Conservation (phyloP, 1,284 basidiomycete species). For the Moesziomyces sp. region DNA sequence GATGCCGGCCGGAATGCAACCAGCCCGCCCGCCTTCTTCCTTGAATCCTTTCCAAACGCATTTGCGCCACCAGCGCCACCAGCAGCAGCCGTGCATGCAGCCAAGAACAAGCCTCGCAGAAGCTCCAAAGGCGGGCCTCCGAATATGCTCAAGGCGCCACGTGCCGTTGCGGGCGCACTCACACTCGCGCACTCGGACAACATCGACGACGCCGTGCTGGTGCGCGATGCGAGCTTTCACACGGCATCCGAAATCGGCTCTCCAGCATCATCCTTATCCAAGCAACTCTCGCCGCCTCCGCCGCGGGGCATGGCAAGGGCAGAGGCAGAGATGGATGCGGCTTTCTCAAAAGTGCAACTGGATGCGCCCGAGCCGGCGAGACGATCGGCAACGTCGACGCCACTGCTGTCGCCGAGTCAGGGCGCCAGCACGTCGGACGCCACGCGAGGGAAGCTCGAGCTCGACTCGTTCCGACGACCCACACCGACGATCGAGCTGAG, state of each 20-base stretch:
- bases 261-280: constrained; percentile 17
- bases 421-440: constrained; percentile 3
- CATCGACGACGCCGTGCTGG: constrained; percentile 6
- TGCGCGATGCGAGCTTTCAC: constrained; percentile 18
- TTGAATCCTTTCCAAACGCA: constrained; percentile 48
- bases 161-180: constrained; percentile 23
- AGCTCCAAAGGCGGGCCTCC: constrained; percentile 12
- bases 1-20: background rate
- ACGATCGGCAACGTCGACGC: background rate
- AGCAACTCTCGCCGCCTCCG: constrained; percentile 17
- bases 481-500: constrained; percentile 43
- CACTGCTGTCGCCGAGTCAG: constrained; percentile 11
- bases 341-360: constrained; percentile 8
- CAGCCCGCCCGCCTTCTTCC: constrained; percentile 47
- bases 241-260: constrained; percentile 28
- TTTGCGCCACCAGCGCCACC: background rate
- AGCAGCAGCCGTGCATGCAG: background rate
- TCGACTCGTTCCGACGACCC: constrained; percentile 19
- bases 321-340: background rate
- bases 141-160: constrained; percentile 26
- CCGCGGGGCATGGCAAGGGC: background rate
- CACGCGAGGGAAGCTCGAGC: constrained; percentile 12
- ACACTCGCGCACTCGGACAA: constrained; percentile 19
- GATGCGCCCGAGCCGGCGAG: constrained; percentile 1
- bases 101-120: constrained; percentile 12